Percentiles rank a stretch among this genome's conserved stretches.
These are phyloP conservation scores for Aspergillus ochraceoroseus DNA, from an alignment of 2,329 filamentous ascomycete species.

Conservation along the genomic window DNA sequence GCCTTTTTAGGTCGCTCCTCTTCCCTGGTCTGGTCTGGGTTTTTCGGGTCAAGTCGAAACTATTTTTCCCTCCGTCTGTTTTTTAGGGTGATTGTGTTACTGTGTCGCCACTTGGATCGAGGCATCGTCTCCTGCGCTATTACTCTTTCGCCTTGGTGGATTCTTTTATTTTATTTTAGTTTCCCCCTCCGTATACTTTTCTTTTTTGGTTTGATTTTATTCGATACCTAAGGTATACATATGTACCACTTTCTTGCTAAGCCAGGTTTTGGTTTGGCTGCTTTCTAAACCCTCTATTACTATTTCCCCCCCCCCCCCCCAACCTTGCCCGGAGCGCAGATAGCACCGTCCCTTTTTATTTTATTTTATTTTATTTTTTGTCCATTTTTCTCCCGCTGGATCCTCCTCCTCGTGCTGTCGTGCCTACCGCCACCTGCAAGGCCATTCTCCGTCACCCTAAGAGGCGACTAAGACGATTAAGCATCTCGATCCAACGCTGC, in stretches of 20 bases:
- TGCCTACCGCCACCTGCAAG: slow-evolving; percentile 38
- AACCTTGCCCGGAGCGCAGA: slow-evolving; percentile 21
- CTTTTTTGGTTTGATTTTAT: slow-evolving; percentile 9
- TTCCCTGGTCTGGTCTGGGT: slow-evolving; percentile 28
- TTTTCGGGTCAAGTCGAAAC: slow-evolving; percentile 26
- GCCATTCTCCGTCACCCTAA: slow-evolving; percentile 35
- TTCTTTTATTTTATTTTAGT: slow-evolving; percentile 21
- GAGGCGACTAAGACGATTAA: slow-evolving; percentile 40
- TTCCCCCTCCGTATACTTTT: slow-evolving; percentile 12
- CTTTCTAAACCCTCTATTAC: slow-evolving; percentile 22
- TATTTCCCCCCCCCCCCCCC: too few species aligned
- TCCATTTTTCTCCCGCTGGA: slow-evolving; percentile 25
- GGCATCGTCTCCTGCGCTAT: slow-evolving; percentile 25
- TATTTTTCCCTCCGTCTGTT: slow-evolving; percentile 24
- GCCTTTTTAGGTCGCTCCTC: slow-evolving; percentile 31
- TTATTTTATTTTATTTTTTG: slow-evolving; percentile 8
- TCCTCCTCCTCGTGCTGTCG: slow-evolving; percentile 30
- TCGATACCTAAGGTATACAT: not conserved
- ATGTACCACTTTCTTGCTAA: slow-evolving; percentile 11
- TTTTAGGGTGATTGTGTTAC: slow-evolving; percentile 27
- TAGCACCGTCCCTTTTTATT: slow-evolving; percentile 21
- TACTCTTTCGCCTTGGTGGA: slow-evolving; percentile 22
- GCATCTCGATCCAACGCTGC: slow-evolving; percentile 32
- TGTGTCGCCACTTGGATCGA: slow-evolving; percentile 26
- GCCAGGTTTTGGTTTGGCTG: slow-evolving; percentile 16